Evolutionary conservation across 495 filamentous ascomycete genomes (phyloP).

Genomic region (Schizothecium vesticola): DNA sequence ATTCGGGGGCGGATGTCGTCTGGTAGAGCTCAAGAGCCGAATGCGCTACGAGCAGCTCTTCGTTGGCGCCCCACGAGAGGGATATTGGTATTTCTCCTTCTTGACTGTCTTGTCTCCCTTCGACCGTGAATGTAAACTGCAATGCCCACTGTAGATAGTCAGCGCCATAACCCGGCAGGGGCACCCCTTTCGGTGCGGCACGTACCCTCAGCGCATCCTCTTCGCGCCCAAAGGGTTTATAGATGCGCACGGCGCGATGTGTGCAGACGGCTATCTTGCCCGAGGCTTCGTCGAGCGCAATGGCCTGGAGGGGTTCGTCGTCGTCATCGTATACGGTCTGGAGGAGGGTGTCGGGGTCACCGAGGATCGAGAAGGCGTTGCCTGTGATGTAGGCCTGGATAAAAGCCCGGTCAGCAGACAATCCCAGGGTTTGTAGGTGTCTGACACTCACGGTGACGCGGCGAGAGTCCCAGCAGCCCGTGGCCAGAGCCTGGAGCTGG

Average conservation of each 20-base stretch:
- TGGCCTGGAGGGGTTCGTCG: conserved; percentile 60
- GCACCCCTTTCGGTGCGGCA: conserved; percentile 30
- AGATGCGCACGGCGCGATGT: conserved; percentile 62
- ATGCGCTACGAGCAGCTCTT: conserved; percentile 77
- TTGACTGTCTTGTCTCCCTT: conserved; percentile 21
- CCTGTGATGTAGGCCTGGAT: conserved; percentile 81
- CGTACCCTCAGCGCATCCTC: conserved; percentile 65
- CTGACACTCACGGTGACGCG: conserved; percentile 63
- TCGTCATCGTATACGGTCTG: conserved; percentile 91
- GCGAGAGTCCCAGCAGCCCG: conserved; percentile 73
- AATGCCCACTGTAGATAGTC: conserved; percentile 45
- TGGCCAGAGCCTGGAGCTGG: conserved; percentile 83
- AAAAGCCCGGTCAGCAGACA: background rate
- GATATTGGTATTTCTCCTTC: conserved; percentile 42
- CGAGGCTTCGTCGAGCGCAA: conserved; percentile 71
- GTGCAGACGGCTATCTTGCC: conserved; percentile 81
- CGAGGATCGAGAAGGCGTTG: conserved; percentile 76
- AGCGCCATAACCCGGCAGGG: conserved; percentile 33
- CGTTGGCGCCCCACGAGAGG: conserved; percentile 78
- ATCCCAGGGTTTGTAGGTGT: background rate
- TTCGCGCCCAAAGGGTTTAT: conserved; percentile 66
- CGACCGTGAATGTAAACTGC: conserved; percentile 38
- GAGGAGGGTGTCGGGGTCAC: conserved; percentile 64
- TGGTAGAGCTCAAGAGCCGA: conserved; percentile 67
- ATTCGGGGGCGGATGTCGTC: conserved; percentile 44